phyloP scores from a whole-genome alignment of 2,329 filamentous ascomycete species.

The Parasarocladium wereldwijsianum region DNA sequence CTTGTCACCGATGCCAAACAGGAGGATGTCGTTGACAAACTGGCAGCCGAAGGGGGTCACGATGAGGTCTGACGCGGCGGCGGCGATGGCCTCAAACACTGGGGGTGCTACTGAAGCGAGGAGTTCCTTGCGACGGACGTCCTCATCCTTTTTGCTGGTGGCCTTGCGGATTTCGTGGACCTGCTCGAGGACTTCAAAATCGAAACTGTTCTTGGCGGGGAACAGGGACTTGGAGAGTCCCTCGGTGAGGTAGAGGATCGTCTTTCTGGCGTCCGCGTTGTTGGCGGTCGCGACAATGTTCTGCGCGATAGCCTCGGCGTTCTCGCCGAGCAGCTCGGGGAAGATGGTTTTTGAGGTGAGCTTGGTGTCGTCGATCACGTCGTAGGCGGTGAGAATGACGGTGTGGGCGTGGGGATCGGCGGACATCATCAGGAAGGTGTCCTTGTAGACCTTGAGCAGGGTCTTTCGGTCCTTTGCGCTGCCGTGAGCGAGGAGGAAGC shows the following conservation, averaged over 20 bases:
- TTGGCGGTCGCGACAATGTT: slow-evolving; percentile 51
- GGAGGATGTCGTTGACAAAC: slow-evolving; percentile 68
- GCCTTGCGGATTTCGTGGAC: slow-evolving; percentile 63
- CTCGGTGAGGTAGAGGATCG: slow-evolving; percentile 73
- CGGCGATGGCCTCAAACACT: slow-evolving; percentile 58
- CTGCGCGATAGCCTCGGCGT: slow-evolving; percentile 44
- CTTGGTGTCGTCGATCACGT: slow-evolving; percentile 90
- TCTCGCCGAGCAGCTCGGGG: slow-evolving; percentile 67
- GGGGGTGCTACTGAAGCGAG: slow-evolving; percentile 58
- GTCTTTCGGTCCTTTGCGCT: slow-evolving; percentile 86
- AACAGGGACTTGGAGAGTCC: slow-evolving; percentile 47
- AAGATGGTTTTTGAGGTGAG: slow-evolving; percentile 76
- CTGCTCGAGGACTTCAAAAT: slow-evolving; percentile 60
- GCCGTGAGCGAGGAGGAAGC: slow-evolving; percentile 68
- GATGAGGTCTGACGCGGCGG: slow-evolving; percentile 53
- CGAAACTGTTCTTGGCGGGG: slow-evolving; percentile 41
- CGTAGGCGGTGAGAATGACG: slow-evolving; percentile 72
- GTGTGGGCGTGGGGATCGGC: slow-evolving; percentile 65
- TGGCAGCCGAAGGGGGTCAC: slow-evolving; percentile 74
- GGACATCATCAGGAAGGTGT: slow-evolving; percentile 74
- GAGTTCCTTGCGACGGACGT: slow-evolving; percentile 61
- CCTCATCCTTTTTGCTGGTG: slow-evolving; percentile 87
- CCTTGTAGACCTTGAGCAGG: slow-evolving; percentile 79
- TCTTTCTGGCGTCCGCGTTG: slow-evolving; percentile 47
- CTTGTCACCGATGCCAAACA: slow-evolving; percentile 65